phyloP scores from a whole-genome alignment of 2,329 filamentous ascomycete species.

The Cladosporium austrohemisphaericum region DNA sequence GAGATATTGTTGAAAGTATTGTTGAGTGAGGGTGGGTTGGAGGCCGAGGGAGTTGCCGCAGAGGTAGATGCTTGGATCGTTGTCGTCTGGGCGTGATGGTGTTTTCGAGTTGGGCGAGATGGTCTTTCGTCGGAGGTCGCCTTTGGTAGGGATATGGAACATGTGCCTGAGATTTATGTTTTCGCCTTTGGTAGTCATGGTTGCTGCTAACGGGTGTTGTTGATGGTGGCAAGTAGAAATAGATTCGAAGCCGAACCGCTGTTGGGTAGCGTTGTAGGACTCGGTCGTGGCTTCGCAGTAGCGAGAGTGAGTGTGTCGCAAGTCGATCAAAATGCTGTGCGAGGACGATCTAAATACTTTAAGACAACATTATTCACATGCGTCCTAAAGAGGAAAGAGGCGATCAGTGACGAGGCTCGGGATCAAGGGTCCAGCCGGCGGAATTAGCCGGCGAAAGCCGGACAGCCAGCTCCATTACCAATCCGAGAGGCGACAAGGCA shows the following conservation, averaged over 20 bases:
- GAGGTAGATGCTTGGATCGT: constrained; percentile 65
- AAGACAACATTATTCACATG: too few relatives aligned
- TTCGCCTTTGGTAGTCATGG: too few relatives aligned
- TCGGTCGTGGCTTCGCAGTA: too few relatives aligned
- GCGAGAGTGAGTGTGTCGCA: too few relatives aligned
- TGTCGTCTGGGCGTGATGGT: constrained; percentile 12
- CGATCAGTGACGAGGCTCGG: too few relatives aligned
- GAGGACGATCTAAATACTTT: too few relatives aligned
- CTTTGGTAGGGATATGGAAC: constrained; percentile 16
- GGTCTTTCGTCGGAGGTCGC: constrained; percentile 13
- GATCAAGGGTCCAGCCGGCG: too few relatives aligned
- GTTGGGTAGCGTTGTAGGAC: too few relatives aligned
- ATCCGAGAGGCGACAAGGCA: constrained; percentile 5
- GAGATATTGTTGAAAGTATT: constrained; percentile 68
- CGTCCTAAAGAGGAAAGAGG: too few relatives aligned
- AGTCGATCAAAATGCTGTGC: too few relatives aligned
- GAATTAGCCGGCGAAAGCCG: not conserved
- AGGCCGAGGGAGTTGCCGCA: constrained; percentile 87
- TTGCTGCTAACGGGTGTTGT: too few relatives aligned
- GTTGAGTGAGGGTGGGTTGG: constrained; percentile 66
- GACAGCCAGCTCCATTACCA: constrained; percentile 7
- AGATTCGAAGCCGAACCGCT: too few relatives aligned
- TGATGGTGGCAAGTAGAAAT: constrained; percentile 3
- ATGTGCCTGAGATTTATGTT: constrained; percentile 9
- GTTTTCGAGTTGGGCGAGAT: not conserved